A percentile compares a stretch with the other conserved stretches of the same genome.
Evolutionary conservation across 495 filamentous ascomycete genomes (phyloP).

Genomic region (Penicillium lagena): DNA sequence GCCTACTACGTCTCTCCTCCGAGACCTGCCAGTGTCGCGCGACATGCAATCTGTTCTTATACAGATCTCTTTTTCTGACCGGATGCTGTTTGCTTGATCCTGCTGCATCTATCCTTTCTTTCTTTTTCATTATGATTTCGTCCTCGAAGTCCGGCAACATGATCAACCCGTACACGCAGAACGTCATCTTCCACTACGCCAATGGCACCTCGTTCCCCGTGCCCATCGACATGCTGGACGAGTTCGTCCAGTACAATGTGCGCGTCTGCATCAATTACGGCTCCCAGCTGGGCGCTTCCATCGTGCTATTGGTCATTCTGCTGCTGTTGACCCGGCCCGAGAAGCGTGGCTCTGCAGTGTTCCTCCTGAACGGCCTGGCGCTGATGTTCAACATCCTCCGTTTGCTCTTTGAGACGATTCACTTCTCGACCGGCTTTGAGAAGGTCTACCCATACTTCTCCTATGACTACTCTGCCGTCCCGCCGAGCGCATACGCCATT

Average conservation of each 20-base stretch:
- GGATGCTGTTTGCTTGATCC: not conserved
- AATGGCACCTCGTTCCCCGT: slow-evolving; percentile 50
- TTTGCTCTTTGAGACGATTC: slow-evolving; percentile 50
- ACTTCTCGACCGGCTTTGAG: slow-evolving; percentile 51
- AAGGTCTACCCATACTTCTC: slow-evolving; percentile 54
- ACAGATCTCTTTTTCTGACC: not conserved
- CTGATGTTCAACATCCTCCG: slow-evolving; percentile 56
- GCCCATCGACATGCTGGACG: slow-evolving; percentile 40
- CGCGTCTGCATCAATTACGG: slow-evolving; percentile 62
- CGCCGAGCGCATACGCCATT: slow-evolving; percentile 36
- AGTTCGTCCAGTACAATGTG: slow-evolving; percentile 42
- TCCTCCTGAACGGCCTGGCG: slow-evolving; percentile 56
- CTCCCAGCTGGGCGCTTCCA: slow-evolving; percentile 65
- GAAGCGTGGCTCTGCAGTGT: slow-evolving; percentile 55
- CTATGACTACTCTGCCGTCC: slow-evolving; percentile 49
- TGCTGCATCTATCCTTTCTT: not conserved
- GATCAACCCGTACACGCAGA: slow-evolving; percentile 54
- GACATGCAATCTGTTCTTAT: slow-evolving; percentile 2
- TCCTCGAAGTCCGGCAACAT: not conserved
- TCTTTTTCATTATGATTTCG: not conserved
- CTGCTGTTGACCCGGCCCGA: slow-evolving; percentile 55
- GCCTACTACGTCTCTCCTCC: not conserved
- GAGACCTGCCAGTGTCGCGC: not conserved
- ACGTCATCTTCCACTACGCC: slow-evolving; percentile 42
- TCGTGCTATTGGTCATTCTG: slow-evolving; percentile 60